Evolutionary conservation across 805 yeast genomes (phyloP), one percentile per base, ranked within the genome.

Genomic region (Cyberlindnera maritima): DNA sequence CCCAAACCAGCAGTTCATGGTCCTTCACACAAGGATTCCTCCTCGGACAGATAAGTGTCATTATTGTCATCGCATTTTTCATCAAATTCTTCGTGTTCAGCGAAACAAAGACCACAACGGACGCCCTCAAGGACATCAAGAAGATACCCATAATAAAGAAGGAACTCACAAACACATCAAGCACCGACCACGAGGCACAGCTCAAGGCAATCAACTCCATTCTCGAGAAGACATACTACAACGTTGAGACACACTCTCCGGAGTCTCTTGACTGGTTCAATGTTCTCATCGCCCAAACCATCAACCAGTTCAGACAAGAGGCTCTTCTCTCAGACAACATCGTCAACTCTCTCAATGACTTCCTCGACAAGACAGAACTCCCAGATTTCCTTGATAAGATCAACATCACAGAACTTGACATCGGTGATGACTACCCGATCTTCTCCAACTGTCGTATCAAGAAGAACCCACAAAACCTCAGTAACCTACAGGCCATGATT

Each of bases 181-280:
- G 43, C 7, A 43, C 39, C 23, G 60, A 49, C 13, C 54, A 57
- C 17, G 64, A 59, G 18, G 50, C 52, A 10, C 55, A 50, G n/a
- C 51, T 52, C 8, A 41, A 40, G 8, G 39, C 55, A 6, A 65
- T 72, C 36, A 66, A 69, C 21, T 63, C 79, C 0, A 88, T 94
- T 18, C 69, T 94, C 34, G 97, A 92, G 53, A 91, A 90, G 58
- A 90, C 97, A 0, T 89, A 89, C 61, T 94, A 94, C 65, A 87
- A 94, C 60, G 97, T 94, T 2, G 81, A 83, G 39, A 82, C 81
- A 21, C 99, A 94, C 63, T 74, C 82, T 15, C 79, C 97, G 0
- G 99, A 94, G 68, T 85, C 97, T 0, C 69, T 94, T 50, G 99
- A 94, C 64, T 94, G 99, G 99, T 89, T 94, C 65, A 94, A 92